These are phyloP conservation scores for Cytospora schulzeri DNA, from an alignment of 2,329 filamentous ascomycete genomes.

Conservation along the genomic window DNA sequence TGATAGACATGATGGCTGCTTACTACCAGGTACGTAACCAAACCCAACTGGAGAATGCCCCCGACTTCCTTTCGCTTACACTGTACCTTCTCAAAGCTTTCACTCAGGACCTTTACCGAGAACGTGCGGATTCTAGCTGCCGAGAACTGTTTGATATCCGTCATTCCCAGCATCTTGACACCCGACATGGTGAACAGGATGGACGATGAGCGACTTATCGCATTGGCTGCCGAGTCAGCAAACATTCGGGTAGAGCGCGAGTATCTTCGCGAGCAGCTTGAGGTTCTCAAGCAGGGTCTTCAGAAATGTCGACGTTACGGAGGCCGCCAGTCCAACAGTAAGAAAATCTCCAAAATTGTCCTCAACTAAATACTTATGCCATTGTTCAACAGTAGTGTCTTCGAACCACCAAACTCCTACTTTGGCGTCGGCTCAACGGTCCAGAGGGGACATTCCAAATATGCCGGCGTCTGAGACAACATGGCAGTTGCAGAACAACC, in stretches of 20 bases:
- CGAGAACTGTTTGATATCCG: constrained; percentile 49
- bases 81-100: constrained; percentile 37
- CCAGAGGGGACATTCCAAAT: neutral
- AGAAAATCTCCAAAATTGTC: neutral
- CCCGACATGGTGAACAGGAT: constrained; percentile 40
- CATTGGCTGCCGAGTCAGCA: constrained; percentile 39
- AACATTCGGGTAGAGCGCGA: constrained; percentile 20
- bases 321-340: neutral
- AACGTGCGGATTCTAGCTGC: constrained; percentile 51
- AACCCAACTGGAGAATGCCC: neutral
- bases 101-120: constrained; percentile 48
- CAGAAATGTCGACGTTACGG: neutral
- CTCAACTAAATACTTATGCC: neutral
- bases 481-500: neutral
- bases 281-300: constrained; percentile 22
- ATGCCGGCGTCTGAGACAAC: neutral
- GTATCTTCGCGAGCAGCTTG: constrained; percentile 23
- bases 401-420: neutral
- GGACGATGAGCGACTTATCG: constrained; percentile 34
- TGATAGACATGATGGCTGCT: neutral
- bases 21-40: neutral
- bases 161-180: constrained; percentile 45
- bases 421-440: neutral
- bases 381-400: neutral
- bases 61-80: neutral